Percentiles rank a stretch among this genome's conserved stretches.
Evolutionary conservation across 2,329 filamentous ascomycete genomes (phyloP).

Genomic region (Colletotrichum sojae): DNA sequence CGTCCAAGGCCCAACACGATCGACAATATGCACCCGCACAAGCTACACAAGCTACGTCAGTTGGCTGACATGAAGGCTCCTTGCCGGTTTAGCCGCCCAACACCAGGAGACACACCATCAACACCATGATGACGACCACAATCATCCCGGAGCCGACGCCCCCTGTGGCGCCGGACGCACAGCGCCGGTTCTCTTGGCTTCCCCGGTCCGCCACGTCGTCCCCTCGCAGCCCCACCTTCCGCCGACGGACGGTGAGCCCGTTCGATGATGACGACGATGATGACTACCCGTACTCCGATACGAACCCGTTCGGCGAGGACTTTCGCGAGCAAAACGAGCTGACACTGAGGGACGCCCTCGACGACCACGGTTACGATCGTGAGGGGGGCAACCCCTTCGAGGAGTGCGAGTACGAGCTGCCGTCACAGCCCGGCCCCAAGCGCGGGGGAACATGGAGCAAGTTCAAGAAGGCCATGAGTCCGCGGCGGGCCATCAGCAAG

Average conservation of each 20-base stretch:
- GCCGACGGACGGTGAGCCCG: constrained; percentile 28
- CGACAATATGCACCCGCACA: not conserved
- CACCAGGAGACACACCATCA: constrained; percentile 27
- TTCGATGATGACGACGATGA: constrained; percentile 36
- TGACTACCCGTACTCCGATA: constrained; percentile 30
- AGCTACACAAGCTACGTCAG: constrained; percentile 7
- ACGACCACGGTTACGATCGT: not conserved
- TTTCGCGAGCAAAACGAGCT: constrained; percentile 29
- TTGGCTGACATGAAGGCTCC: not conserved
- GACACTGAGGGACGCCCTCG: constrained; percentile 5
- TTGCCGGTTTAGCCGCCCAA: constrained; percentile 11
- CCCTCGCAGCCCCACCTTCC: constrained; percentile 31
- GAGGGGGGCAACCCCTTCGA: constrained; percentile 29
- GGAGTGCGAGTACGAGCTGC: constrained; percentile 37
- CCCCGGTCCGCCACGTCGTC: constrained; percentile 33
- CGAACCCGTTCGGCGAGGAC: constrained; percentile 36
- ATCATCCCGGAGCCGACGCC: constrained; percentile 36
- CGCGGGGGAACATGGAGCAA: constrained; percentile 33
- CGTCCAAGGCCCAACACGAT: not conserved
- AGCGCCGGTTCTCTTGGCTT: constrained; percentile 33
- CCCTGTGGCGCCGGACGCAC: constrained; percentile 5
- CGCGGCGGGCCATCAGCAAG: constrained; percentile 34
- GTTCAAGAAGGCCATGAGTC: constrained; percentile 39
- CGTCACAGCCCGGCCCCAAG: constrained; percentile 17
- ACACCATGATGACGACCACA: constrained; percentile 34